Evolutionary conservation across 345 rosid genomes (phyloP), one percentile per base, ranked within the genome.

Genomic region (Hibiscus mutabilis): DNA sequence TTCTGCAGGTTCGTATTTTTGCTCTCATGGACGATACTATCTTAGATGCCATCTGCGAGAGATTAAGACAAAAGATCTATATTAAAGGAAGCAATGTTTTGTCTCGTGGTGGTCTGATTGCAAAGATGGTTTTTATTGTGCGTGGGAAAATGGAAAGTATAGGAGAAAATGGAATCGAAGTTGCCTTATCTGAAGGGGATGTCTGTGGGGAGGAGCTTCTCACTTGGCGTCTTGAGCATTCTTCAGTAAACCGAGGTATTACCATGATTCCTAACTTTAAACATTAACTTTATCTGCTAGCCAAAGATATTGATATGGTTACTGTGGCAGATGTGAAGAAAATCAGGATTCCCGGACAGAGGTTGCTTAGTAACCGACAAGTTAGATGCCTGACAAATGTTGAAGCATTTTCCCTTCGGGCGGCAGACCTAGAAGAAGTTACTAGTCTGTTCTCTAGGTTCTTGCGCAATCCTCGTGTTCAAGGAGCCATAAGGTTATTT

Each of bases 161-260:
- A 21, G 94, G 83, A 73, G 92, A 84, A 46, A 91, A 87, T 44
- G 85, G 89, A 5, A 81, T 73, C 47, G 31, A 19, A 16, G 66
- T 73, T 8, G 73, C 81, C 6, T 80, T 93, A 70, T 81, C 80
- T 0, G 96, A 88, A 73, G 98, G 98, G 15, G 89, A 86, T 68
- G 90, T 84, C 47, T 88, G 91, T 22, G 97, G 97, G 10, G 98
- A 93, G 79, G 98, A 93, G 77, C 98, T 93, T 11, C 88, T 93
- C 64, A 81, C 91, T 10, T 91, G 96, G 98, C 88, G 91, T 77
- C 93, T 91, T 18, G 98, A 89, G 78, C 88, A 86, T 80, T 86
- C 88, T 84, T 83, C 89, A 5, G 80, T 84, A 16, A 76, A 74
- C 79, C 84, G 75, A 60, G 97, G 97, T 89, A 83, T 64, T 44